Base-by-base conservation (phyloP, 2,329 filamentous ascomycete genomes). In the Ophiostoma australiae region DNA sequence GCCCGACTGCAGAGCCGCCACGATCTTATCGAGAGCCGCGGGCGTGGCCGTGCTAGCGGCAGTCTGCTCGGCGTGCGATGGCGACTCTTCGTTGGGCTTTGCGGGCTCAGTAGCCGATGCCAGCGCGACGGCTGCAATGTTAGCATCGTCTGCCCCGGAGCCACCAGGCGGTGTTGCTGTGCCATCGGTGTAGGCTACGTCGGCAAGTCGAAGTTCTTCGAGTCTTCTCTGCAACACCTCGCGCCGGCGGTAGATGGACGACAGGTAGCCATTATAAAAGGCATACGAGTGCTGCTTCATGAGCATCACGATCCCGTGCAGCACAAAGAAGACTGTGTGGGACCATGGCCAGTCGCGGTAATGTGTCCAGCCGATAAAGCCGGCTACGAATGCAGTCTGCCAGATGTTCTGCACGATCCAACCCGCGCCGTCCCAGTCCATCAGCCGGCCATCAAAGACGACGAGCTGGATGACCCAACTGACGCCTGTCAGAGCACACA, bases 251-350 rank as follows among this genome's bases (percentile, higher is more conserved):
- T 88, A 87, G 2, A 87, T 81, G 27, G 86, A 84, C 2, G 86
- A 92, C 69, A 90, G 81, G 73, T 93, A 86, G 7, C 91, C 91
- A 75, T 93, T 94, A 79, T 92, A 93, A 75, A 92, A 92, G 4
- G 89, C 85, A 76, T 92, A 93, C 23, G 89, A 90, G 77, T 93
- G 91, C 79, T 93, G 90, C 81, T 94, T 94, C 91, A 94, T 94
- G 33, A 94, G 78, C 84, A 93, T 90, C 3, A 91, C 87, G 70
- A 94, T 80, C 17, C 88, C 88, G 76, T 94, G 91, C 23, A 94
- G 81, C 11, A 91, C 88, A 69, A 92, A 91, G 78, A 91, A 93
- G 23, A 93, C 89, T 1, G 90, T 92, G 76, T 93, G 91, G 17
- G 91, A 92, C 91, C 91, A 94, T 1, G 91, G 90, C 91, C 91